phyloP scores from a whole-genome alignment of 2,329 filamentous ascomycete species.

The Talaromyces sp. region DNA sequence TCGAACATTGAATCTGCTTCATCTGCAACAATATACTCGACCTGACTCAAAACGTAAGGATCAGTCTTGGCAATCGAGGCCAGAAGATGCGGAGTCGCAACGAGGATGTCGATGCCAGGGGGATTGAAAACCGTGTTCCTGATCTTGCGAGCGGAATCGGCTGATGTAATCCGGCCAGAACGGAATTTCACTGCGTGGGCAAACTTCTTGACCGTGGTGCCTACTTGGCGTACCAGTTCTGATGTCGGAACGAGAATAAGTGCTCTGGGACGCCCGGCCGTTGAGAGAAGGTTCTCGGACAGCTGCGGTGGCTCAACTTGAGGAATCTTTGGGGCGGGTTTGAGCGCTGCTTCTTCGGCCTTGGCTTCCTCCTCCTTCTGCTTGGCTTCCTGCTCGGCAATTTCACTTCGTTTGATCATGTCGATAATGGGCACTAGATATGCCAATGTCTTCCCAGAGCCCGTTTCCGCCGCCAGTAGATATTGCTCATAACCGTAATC shows the following conservation, averaged over 20 bases:
- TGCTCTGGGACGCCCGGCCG: slow-evolving; percentile 69
- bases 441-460: slow-evolving; percentile 92
- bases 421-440: slow-evolving; percentile 83
- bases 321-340: slow-evolving; percentile 52
- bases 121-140: slow-evolving; percentile 76
- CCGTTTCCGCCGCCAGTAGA: slow-evolving; percentile 89
- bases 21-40: slow-evolving; percentile 82
- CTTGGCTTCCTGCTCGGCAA: slow-evolving; percentile 56
- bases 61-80: slow-evolving; percentile 82
- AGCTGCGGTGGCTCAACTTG: slow-evolving; percentile 54
- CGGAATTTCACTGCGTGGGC: slow-evolving; percentile 85
- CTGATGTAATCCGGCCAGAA: slow-evolving; percentile 73
- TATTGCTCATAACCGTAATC: slow-evolving; percentile 57
- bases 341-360: slow-evolving; percentile 47
- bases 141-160: slow-evolving; percentile 70
- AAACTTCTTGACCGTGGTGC: slow-evolving; percentile 70
- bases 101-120: slow-evolving; percentile 74
- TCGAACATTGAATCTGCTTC: slow-evolving; percentile 96
- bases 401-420: slow-evolving; percentile 72
- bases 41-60: slow-evolving; percentile 86
- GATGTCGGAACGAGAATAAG: slow-evolving; percentile 87
- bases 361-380: slow-evolving; percentile 48
- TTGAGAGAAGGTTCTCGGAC: slow-evolving; percentile 57
- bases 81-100: slow-evolving; percentile 85
- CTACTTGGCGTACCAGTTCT: slow-evolving; percentile 86